These are phyloP conservation scores for Paramicrosporidium saccamoebae DNA, from an alignment of 371 early-diverging fungal genomes.

Conservation along the genomic window DNA sequence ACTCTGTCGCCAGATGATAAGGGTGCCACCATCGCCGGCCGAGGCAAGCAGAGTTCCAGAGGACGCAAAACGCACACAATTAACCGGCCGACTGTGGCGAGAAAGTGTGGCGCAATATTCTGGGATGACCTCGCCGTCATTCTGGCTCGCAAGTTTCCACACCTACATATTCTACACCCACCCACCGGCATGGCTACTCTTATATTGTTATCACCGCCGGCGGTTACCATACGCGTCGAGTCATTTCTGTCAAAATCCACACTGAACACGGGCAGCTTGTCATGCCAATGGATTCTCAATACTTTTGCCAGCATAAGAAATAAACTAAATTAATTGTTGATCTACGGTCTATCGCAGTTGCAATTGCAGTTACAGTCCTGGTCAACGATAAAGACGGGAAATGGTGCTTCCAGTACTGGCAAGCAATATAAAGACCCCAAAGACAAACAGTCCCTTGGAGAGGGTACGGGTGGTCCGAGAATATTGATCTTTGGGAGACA, in stretches of 20 bases:
- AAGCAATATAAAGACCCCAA: slow-evolving; percentile 23
- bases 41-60: slow-evolving; percentile 29
- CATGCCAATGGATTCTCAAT: slow-evolving; percentile 79
- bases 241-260: slow-evolving; percentile 43
- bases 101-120: slow-evolving; percentile 49
- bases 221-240: slow-evolving; percentile 35
- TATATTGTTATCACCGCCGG: slow-evolving; percentile 60
- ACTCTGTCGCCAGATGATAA: slow-evolving; percentile 43
- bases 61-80: slow-evolving; percentile 72
- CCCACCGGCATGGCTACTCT: slow-evolving; percentile 17
- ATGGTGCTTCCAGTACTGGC: slow-evolving; percentile 14
- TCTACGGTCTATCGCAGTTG: too few species aligned
- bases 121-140: slow-evolving; percentile 12
- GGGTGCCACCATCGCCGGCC: slow-evolving; percentile 61
- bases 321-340: too few species aligned
- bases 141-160: slow-evolving; percentile 13
- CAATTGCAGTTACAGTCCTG: too few species aligned
- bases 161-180: slow-evolving; percentile 10
- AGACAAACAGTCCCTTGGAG: slow-evolving; percentile 15
- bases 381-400: too few species aligned
- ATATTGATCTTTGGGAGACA: slow-evolving; percentile 14
- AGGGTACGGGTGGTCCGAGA: slow-evolving; percentile 16
- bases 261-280: slow-evolving; percentile 51
- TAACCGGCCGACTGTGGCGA: slow-evolving; percentile 59
- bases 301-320: slow-evolving; percentile 22